These are phyloP conservation scores for Acer saccharum DNA, from an alignment of 345 rosid genomes.

Conservation along the genomic window DNA sequence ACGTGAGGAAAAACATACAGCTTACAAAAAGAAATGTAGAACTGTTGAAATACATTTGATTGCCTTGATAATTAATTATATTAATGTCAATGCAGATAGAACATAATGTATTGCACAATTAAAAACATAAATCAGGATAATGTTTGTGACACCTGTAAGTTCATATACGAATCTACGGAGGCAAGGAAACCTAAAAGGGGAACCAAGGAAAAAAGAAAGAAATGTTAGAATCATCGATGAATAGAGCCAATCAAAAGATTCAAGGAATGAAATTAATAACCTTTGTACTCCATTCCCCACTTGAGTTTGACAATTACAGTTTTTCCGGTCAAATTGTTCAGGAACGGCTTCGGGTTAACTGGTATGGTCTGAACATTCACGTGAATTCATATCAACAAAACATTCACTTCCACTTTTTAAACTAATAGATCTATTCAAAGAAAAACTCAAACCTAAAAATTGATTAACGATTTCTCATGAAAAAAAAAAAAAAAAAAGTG, in stretches of 20 bases:
- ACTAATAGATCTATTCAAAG: too few species aligned
- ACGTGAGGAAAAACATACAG: not conserved
- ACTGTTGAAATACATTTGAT: too few species aligned
- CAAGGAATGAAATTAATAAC: not conserved
- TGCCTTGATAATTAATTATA: too few species aligned
- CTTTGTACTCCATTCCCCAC: conserved; percentile 28
- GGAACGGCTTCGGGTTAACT: conserved; percentile 21
- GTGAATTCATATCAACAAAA: not conserved
- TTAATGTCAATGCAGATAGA: too few species aligned
- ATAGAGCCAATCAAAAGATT: not conserved
- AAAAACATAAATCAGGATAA: too few species aligned
- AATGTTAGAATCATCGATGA: not conserved
- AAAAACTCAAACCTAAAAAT: too few species aligned
- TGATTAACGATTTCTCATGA: too few species aligned
- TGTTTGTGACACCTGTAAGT: conserved; percentile 62
- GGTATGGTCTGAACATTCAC: conserved; percentile 16
- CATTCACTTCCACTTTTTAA: not conserved
- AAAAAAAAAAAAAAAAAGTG: too few species aligned
- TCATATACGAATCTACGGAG: conserved; percentile 96
- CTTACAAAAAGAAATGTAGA: too few species aligned
- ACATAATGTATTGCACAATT: too few species aligned
- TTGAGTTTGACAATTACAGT: conserved; percentile 24
- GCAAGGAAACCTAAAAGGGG: conserved; percentile 70
- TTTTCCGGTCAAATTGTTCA: conserved; percentile 26
- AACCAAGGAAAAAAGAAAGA: not conserved